Conservation (phyloP, 2,329 filamentous ascomycete genomes). For the Colletotrichum sp. region DNA sequence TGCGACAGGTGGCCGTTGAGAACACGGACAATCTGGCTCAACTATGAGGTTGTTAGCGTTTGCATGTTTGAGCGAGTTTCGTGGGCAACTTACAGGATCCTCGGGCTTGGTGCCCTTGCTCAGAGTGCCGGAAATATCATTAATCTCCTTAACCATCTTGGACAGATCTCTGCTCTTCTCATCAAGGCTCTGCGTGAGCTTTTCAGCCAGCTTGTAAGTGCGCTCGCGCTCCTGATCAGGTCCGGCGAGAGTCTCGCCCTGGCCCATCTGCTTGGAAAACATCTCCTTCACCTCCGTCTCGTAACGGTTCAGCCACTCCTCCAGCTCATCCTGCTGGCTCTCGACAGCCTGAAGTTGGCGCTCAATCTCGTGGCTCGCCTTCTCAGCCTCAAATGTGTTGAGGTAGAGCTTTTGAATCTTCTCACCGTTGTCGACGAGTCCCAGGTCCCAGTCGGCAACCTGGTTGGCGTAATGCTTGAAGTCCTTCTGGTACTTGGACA, state of each 20-base stretch:
- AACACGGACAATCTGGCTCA: constrained; percentile 94
- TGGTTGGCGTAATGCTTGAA: constrained; percentile 90
- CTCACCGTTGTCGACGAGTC: constrained; percentile 90
- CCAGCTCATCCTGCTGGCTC: constrained; percentile 89
- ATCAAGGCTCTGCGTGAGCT: constrained; percentile 86
- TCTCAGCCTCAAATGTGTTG: constrained; percentile 91
- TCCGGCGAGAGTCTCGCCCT: constrained; percentile 77
- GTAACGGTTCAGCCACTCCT: constrained; percentile 87
- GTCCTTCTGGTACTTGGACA: constrained; percentile 95
- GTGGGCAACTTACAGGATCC: constrained; percentile 71
- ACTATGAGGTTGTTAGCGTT: constrained; percentile 51
- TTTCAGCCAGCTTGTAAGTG: constrained; percentile 96
- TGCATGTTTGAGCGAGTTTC: neutral
- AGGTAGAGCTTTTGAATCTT: constrained; percentile 94
- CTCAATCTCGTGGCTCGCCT: constrained; percentile 92
- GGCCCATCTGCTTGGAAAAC: constrained; percentile 79
- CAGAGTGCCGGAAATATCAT: constrained; percentile 85
- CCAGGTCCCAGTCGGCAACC: constrained; percentile 88
- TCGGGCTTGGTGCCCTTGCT: constrained; percentile 89
- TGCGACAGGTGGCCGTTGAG: constrained; percentile 92
- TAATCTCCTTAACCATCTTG: constrained; percentile 99
- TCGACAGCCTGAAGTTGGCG: constrained; percentile 89
- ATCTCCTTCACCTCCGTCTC: constrained; percentile 91
- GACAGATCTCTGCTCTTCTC: constrained; percentile 92
- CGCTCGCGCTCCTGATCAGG: constrained; percentile 95